phyloP scores from a whole-genome alignment of 108 stramenopile genomes.

The Pseudonitzschia pungens region DNA sequence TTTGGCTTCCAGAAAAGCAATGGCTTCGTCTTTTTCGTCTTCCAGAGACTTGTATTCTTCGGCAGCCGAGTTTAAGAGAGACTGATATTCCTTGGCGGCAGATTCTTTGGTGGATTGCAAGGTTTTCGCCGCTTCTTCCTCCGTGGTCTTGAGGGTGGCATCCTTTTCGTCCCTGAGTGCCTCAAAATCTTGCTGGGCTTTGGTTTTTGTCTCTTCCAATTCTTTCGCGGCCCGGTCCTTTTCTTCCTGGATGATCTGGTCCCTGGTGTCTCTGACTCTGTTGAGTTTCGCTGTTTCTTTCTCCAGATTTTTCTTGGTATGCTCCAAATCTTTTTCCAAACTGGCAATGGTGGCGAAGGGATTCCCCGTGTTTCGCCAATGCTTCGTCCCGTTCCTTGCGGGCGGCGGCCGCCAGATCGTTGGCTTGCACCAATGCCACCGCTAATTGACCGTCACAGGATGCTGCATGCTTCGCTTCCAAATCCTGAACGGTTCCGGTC shows the following conservation, averaged over 20 bases:
- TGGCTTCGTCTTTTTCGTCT: neutral
- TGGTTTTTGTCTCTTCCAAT: neutral
- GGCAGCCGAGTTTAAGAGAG: neutral
- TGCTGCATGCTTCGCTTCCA: conserved; percentile 1
- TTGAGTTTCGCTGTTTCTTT: neutral
- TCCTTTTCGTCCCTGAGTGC: conserved; percentile 6
- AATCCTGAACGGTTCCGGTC: conserved; percentile 22
- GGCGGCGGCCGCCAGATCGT: conserved; percentile 14
- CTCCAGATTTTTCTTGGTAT: neutral
- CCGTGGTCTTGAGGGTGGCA: neutral
- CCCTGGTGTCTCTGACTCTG: neutral
- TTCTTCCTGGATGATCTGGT: neutral
- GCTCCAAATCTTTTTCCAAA: neutral
- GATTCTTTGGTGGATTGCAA: neutral
- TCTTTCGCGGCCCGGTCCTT: conserved; percentile 25
- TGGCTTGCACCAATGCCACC: conserved; percentile 26
- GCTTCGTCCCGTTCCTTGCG: conserved; percentile 23
- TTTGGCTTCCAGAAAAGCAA: neutral
- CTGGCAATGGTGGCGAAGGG: conserved; percentile 5
- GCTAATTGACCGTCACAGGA: conserved; percentile 33
- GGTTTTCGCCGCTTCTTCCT: neutral
- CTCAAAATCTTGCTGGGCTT: neutral
- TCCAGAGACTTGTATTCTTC: neutral
- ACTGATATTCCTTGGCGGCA: neutral
- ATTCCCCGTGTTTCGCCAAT: neutral